Base-by-base conservation (phyloP, 306 rosid species). In the Glycine tomentella region DNA sequence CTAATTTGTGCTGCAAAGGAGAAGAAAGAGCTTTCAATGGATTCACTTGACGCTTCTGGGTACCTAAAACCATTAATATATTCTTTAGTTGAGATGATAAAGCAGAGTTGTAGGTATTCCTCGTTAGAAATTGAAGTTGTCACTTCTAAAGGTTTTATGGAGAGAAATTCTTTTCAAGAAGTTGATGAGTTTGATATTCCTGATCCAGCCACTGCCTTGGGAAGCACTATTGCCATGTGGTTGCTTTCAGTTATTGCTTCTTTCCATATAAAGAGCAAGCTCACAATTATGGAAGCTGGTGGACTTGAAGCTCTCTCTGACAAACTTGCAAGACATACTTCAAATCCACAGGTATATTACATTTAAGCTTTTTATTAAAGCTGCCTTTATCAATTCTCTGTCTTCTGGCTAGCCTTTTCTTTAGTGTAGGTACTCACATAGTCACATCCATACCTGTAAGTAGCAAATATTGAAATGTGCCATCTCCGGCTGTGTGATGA, bases 181-280 rank as follows among this genome's bases (percentile, higher is more conserved):
- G 90, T 90, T 68, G 91, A 91, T 51, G 88, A 84, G 51, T 87
- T 89, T 78, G 93, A 87, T 88, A 78, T 82, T 79, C 88, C 89
- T 70, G 93, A 88, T 74, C 91, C 94, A n/a, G 97, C 89, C 83
- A 79, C 71, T 45, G 88, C 90, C 57, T 86, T 87, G 87, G 94
- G 94, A 79, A 88, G 91, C 77, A 88, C 95, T 56, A 80, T 90
- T 88, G 87, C 99, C 83, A 88, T 91, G 82, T 95, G 97, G 98
- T 85, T 95, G 84, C 92, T 95, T 78, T 87, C 94, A 62, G 69
- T 90, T 81, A 86, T 95, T 84, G 91, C 91, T 84, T 90, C 97
- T 75, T 87, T 84, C 72, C 84, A 85, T 84, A 61, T 36, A 67
- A 89, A 86, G 72, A 89, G 87, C 88, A 93, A 87, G 86, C 74